phyloP scores from a whole-genome alignment of 2,329 filamentous ascomycete species.

The Stachybotrys chartarum region DNA sequence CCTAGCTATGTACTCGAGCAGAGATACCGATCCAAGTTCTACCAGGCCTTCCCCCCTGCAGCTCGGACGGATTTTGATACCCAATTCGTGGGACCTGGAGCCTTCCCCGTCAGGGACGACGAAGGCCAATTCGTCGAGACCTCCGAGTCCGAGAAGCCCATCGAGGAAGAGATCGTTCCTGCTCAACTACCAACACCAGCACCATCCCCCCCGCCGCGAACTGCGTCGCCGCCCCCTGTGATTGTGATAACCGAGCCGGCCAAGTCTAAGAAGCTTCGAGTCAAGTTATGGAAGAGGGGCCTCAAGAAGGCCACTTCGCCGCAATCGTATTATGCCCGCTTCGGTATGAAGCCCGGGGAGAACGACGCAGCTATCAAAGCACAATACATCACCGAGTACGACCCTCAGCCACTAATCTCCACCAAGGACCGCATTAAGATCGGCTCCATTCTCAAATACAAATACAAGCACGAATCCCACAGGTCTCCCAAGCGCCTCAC shows the following conservation, averaged over 20 bases:
- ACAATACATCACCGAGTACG: conserved; percentile 12
- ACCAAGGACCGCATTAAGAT: conserved; percentile 4
- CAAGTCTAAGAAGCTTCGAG: conserved; percentile 2
- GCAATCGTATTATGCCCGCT: not conserved
- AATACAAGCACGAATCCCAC: conserved; percentile 10
- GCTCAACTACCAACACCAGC: not conserved
- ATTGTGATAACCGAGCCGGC: conserved; percentile 2
- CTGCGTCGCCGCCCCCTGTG: not conserved
- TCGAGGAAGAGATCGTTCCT: not conserved
- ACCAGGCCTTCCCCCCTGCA: conserved; percentile 11
- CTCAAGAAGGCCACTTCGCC: not conserved
- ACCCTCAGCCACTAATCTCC: not conserved
- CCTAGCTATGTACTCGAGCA: conserved; percentile 20
- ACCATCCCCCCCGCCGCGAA: not conserved
- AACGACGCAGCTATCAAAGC: conserved; percentile 6
- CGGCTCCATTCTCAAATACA: conserved; percentile 19
- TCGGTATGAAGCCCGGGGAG: not conserved
- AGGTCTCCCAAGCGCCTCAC: conserved; percentile 16
- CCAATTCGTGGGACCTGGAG: conserved; percentile 14
- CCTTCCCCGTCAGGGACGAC: conserved; percentile 15
- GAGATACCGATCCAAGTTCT: conserved; percentile 14
- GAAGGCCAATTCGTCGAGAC: not conserved
- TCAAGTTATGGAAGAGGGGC: not conserved
- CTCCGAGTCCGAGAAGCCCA: too few relatives aligned
- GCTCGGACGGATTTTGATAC: conserved; percentile 9